phyloP scores from a whole-genome alignment of 2,329 filamentous ascomycete species.

The Metarhizium sp. region DNA sequence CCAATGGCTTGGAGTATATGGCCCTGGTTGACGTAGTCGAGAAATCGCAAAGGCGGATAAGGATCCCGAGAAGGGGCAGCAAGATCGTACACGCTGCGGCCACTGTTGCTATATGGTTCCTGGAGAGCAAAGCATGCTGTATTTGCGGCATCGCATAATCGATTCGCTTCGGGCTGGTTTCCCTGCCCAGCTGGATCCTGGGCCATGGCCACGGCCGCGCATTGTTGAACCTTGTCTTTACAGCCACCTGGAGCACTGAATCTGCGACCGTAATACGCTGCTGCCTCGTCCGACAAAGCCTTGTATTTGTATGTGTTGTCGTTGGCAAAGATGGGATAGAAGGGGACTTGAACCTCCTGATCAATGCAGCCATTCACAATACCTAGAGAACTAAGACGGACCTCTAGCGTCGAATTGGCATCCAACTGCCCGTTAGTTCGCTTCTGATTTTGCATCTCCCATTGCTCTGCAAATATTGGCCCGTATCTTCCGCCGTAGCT shows the following conservation, averaged over 20 bases:
- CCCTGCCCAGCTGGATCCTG: constrained; percentile 34
- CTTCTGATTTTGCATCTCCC: constrained; percentile 52
- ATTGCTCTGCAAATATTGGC: constrained; percentile 49
- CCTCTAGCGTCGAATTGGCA: constrained; percentile 42
- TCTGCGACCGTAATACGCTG: constrained; percentile 33
- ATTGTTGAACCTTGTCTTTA: constrained; percentile 40
- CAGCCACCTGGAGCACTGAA: constrained; percentile 35
- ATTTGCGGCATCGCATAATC: constrained; percentile 43
- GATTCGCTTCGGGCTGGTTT: constrained; percentile 25
- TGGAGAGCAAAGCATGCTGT: constrained; percentile 39
- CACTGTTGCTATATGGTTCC: constrained; percentile 44
- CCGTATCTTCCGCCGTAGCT: constrained; percentile 65
- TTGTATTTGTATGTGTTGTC: constrained; percentile 59
- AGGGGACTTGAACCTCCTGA: constrained; percentile 48
- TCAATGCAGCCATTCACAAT: constrained; percentile 67
- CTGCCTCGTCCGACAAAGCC: constrained; percentile 42
- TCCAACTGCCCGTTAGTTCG: constrained; percentile 40
- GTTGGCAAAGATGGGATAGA: constrained; percentile 46
- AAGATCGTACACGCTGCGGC: constrained; percentile 52
- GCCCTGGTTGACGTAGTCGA: constrained; percentile 55
- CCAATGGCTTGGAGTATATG: constrained; percentile 50
- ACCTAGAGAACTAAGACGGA: constrained; percentile 53
- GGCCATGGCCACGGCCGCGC: constrained; percentile 31
- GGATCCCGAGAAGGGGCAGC: constrained; percentile 46
- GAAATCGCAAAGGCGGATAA: constrained; percentile 52